Evolutionary conservation across 176 grass and related monocot species (phyloP), one percentile per base, ranked within the genome.

Genomic region (Oryza coarctata): DNA sequence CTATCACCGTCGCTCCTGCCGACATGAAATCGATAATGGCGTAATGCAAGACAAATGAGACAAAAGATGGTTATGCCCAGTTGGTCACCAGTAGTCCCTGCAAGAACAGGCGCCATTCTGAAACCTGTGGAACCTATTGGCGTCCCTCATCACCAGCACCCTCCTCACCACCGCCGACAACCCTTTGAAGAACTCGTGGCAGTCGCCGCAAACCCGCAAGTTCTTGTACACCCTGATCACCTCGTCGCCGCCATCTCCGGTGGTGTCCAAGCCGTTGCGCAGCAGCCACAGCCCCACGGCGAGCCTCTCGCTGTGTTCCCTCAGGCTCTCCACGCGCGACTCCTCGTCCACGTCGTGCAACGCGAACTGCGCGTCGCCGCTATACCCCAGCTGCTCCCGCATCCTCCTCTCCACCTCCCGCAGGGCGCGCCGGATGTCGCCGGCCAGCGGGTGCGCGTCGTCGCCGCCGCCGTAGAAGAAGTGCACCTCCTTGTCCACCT

Each of bases 201-300:
- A 88, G 76, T 88, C 81, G 0, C 45, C 7, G 36, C 86, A 88
- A 35, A 88, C 81, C 45, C 86, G 70, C 69, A 87, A 64, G 76
- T 90, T 90, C 76, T 90, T 90, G 75, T 80, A 90, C 80, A 90
- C 80, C 75, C 84, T 84, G 17, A 90, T 80, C 70, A 76, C 80
- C 80, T 45, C 18, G 1, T 17, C 72, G 12, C 40, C 40, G 13
- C 41, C 40, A 3, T 12, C 10, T 14, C 38, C 57, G 25, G n/a
- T 11, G 5, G n/a, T 3, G 43, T 45, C 43, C 10, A 14, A 14
- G 43, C 73, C 67, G 6, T 75, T 33, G 40, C 15, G 73, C 32
- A 83, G 6, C 9, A 90, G 63, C 75, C 84, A 84, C 62, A 90
- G 65, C 22, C 84, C 88, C 13, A 90, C 76, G 12, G 88, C 88